Base-by-base conservation (phyloP, 2,329 filamentous ascomycete species). In the Cladobotryum mycophilum region DNA sequence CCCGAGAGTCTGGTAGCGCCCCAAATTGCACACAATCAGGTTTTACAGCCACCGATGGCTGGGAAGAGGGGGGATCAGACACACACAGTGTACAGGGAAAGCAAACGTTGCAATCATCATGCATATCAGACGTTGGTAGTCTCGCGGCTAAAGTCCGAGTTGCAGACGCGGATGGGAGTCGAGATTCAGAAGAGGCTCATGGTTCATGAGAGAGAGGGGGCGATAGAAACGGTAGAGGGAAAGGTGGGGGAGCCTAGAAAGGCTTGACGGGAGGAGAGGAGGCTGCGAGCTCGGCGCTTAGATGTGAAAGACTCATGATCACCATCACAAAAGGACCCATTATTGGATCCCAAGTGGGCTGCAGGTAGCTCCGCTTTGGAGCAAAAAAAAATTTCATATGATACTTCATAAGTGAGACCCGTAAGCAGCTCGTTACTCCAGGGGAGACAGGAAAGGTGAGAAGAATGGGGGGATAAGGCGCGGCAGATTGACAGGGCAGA, bases 1-100 rank as follows among this genome's bases (percentile, higher is more conserved):
- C 57, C 64, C 64, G 58, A 59, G 48, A 57, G 54, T 60, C 53
- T 59, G 64, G 64, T 62, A 63, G 59, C 62, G 61, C 61, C 52
- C 52, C 58, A 56, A 49, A 58, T 50, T 64, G 60, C 61, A 62
- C 62, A 38, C 17, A 48, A 46, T 40, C 44, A 41, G 9, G 36
- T 38, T 38, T 38, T n/a, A 38, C 36, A 17, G 36, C 36, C 36
- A 43, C 25, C 25, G 25, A 30, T 30, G 25, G 25, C 25, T 30
- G 25, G 25, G 25, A 11, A 6, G 25, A 6, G 6, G 25, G 8
- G 25, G 25, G 25, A 11, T 6, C 14, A 46, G 3, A 20, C 34
- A 35, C 43, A 18, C 11, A 35, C 43, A 18, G 7, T 3, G 36
- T 33, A 30, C 35, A 18, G 5, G 40, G n/a, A n/a, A 18, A 42